Evolutionary conservation across 148 eudicot genomes (phyloP).

Genomic region (Spergularia bocconei): DNA sequence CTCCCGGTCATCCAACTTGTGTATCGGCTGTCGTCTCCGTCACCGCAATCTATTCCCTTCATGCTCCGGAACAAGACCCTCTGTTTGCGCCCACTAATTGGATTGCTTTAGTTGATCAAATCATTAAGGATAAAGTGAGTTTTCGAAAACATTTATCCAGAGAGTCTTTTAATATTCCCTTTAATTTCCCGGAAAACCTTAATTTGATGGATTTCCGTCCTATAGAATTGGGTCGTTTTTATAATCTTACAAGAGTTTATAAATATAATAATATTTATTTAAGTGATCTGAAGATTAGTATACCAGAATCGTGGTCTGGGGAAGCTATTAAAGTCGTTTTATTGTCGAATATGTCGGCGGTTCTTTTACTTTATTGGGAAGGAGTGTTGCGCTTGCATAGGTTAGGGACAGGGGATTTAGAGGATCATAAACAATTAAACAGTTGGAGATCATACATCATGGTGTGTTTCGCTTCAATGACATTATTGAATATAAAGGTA

Average conservation of each 20-base stretch:
- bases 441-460: conserved; percentile 20
- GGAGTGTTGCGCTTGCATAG: conserved; percentile 23
- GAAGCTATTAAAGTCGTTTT: conserved; percentile 7
- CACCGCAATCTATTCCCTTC: neutral
- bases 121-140: neutral
- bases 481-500: conserved; percentile 18
- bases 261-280: neutral
- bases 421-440: neutral
- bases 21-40: neutral
- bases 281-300: neutral
- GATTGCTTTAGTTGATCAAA: neutral
- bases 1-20: neutral
- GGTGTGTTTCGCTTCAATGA: conserved; percentile 24
- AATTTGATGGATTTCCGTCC: conserved; percentile 5
- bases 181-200: neutral
- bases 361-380: neutral
- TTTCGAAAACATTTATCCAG: neutral
- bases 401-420: neutral
- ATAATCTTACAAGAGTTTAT: neutral
- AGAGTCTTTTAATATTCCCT: neutral
- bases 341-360: neutral
- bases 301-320: neutral
- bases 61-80: neutral
- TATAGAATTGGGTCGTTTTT: conserved; percentile 18
- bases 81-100: neutral